Conservation (phyloP, 257 asterid species). For the Cordia subcordata region DNA sequence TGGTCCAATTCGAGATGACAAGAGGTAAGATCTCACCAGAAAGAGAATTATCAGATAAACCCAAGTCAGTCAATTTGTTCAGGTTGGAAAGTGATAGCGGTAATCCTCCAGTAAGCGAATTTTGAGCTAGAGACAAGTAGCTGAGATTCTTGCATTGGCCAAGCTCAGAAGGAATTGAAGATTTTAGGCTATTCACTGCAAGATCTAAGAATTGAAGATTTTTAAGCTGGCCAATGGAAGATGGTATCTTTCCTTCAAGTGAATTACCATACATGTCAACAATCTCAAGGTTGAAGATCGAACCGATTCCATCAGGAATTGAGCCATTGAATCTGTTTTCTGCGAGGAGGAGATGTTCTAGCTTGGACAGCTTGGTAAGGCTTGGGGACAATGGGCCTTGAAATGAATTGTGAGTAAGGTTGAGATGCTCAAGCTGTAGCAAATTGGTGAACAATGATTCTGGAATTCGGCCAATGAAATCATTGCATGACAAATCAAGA, state of each 20-base stretch:
- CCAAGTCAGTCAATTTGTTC: conserved; percentile 41
- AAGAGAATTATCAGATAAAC: conserved; percentile 54
- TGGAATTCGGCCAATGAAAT: conserved; percentile 54
- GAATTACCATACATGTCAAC: conserved; percentile 51
- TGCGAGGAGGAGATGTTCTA: conserved; percentile 41
- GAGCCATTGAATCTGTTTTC: conserved; percentile 43
- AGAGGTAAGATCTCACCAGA: conserved; percentile 48
- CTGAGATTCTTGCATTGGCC: conserved; percentile 30
- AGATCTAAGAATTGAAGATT: conserved; percentile 25
- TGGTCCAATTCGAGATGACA: conserved; percentile 50
- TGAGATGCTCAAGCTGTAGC: conserved; percentile 43
- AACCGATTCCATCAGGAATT: conserved; percentile 38
- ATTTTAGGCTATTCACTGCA: conserved; percentile 14
- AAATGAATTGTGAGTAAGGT: conserved; percentile 41
- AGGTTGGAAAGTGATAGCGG: conserved; percentile 61
- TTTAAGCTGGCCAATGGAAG: conserved; percentile 27
- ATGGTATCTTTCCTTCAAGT: conserved; percentile 36
- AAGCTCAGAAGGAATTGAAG: conserved; percentile 36
- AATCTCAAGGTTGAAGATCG: conserved; percentile 27
- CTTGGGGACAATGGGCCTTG: conserved; percentile 48
- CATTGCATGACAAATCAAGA: conserved; percentile 59
- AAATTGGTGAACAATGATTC: conserved; percentile 43
- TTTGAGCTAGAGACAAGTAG: conserved; percentile 23
- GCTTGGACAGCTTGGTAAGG: conserved; percentile 36
- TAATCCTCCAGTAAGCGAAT: conserved; percentile 52